phyloP scores from a whole-genome alignment of 106 monocot species.

The Allium cepa region DNA sequence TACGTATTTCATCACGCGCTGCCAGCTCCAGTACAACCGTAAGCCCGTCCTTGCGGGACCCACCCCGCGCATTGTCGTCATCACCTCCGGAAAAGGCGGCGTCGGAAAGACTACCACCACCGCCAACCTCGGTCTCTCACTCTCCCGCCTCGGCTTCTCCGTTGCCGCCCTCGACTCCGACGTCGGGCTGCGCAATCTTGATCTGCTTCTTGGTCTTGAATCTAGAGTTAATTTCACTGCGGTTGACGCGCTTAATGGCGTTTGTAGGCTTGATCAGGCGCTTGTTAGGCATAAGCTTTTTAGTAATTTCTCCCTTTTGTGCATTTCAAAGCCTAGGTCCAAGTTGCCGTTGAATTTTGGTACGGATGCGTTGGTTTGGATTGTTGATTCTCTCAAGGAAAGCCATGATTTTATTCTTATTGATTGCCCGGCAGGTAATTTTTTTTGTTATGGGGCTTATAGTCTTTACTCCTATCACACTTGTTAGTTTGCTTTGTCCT shows the following conservation, averaged over 20 bases:
- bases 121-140: slow-evolving; percentile 84
- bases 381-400: slow-evolving; percentile 34
- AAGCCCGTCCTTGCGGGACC: slow-evolving; percentile 66
- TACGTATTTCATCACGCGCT: not conserved
- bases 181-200: slow-evolving; percentile 91
- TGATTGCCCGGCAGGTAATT: slow-evolving; percentile 62
- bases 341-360: slow-evolving; percentile 9
- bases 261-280: slow-evolving; percentile 27
- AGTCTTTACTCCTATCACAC: no score
- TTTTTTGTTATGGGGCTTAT: no score
- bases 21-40: slow-evolving; percentile 45
- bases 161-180: slow-evolving; percentile 16
- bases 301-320: slow-evolving; percentile 6
- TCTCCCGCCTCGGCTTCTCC: slow-evolving; percentile 74
- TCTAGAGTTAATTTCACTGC: slow-evolving; percentile 23
- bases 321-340: slow-evolving; percentile 13
- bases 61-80: slow-evolving; percentile 72
- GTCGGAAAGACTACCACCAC: slow-evolving; percentile 97
- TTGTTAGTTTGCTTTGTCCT: no score
- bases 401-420: slow-evolving; percentile 81
- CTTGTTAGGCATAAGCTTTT: slow-evolving; percentile 22
- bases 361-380: slow-evolving; percentile 12
- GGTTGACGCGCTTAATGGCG: slow-evolving; percentile 20
- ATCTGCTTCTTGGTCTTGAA: slow-evolving; percentile 93
- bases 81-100: slow-evolving; percentile 93